Evolutionary conservation across 257 asterid species (phyloP), one percentile per base, ranked within the genome.

Genomic region (Solanum arcanum): DNA sequence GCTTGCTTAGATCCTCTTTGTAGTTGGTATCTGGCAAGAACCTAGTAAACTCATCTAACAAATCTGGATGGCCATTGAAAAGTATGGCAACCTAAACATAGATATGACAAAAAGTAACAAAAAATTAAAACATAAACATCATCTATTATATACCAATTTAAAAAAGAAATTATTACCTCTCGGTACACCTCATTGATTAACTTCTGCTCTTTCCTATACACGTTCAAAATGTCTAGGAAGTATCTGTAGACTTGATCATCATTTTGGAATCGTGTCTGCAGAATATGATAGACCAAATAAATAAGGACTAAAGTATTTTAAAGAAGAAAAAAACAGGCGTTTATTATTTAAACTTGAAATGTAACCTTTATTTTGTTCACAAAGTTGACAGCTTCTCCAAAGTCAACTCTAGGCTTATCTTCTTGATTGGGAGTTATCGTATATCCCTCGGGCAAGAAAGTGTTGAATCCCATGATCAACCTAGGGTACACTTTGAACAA

Each of bases 321-420:
- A 77, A 14, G 39, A 15, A 78, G 68, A 27, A 80, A 80, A 80
- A 25, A n/a, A 2, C 27, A 80, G 42, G 16, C 18, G 16, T 15
- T 46, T 27, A 80, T 80, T 27, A 2, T 46, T 47, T 21, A 86
- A 72, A 46, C 9, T 69, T 35, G 56, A 33, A 87, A 64, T 12
- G 80, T 90, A 83, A 96, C 99, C 99, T 97, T 96, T 86, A 97
- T 95, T 91, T 97, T 97, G 92, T 94, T 94, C 56, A 97, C 98
- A 68, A 97, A 96, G 90, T 92, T 93, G 86, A 96, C 93, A 83
- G 98, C 99, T 90, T 97, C 98, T 37, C 93, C 98, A 89, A 95
- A 95, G 90, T 95, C 98, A 59, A 94, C 95, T 1, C 94, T 94
- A 88, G 95, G 94, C 87, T 93, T 98, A 81, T 95, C 98, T 87